Evolutionary conservation across 331 rosid species (phyloP).

Genomic region (Prunus yedoensis): DNA sequence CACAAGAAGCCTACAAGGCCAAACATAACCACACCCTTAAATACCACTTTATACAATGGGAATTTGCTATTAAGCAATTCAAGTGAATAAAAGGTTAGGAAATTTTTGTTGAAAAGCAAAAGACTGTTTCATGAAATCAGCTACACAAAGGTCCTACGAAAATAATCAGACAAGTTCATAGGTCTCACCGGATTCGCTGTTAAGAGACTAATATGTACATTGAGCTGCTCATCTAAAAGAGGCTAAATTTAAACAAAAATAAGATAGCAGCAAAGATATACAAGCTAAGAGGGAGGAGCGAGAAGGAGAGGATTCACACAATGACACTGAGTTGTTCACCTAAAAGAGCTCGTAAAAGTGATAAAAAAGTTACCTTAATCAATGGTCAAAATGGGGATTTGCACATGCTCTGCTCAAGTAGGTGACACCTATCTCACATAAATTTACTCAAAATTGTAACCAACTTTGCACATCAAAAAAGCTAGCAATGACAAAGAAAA

Average conservation of each 20-base stretch:
- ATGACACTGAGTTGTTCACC: constrained; percentile 15
- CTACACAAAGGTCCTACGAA: too few species aligned
- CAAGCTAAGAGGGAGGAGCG: neutral
- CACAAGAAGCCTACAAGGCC: too few species aligned
- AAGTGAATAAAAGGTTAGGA: too few species aligned
- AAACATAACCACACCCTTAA: too few species aligned
- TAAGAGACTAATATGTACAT: too few species aligned
- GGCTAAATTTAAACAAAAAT: constrained; percentile 21
- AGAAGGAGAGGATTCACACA: constrained; percentile 27
- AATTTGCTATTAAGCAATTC: too few species aligned
- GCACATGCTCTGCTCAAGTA: constrained; percentile 67
- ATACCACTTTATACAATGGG: too few species aligned
- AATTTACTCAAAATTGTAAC: constrained; percentile 14
- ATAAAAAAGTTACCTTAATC: constrained; percentile 45
- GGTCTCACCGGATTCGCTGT: too few species aligned
- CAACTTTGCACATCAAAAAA: neutral
- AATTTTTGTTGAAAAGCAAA: too few species aligned
- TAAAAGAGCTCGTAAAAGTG: constrained; percentile 24
- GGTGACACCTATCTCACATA: constrained; percentile 56
- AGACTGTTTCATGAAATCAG: too few species aligned
- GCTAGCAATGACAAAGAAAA: neutral
- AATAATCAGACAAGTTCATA: too few species aligned
- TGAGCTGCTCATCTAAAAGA: too few species aligned
- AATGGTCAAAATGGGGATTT: constrained; percentile 35
- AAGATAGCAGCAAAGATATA: constrained; percentile 27